These are phyloP conservation scores for Lichtheimia ornata DNA, from an alignment of 371 early-diverging fungal genomes.

Conservation along the genomic window DNA sequence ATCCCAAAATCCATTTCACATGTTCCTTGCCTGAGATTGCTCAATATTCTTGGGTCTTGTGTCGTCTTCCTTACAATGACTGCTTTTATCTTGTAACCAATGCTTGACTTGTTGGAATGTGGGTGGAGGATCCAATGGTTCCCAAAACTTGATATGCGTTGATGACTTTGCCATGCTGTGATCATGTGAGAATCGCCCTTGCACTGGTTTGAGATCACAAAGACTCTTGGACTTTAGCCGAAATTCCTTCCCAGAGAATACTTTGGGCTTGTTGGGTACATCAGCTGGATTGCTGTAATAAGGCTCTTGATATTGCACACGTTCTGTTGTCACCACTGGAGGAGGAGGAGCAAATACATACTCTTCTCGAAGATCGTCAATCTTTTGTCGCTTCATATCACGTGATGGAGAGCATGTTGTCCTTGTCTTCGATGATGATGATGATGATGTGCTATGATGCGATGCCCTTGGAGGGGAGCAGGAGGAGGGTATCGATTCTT, in stretches of 20 bases:
- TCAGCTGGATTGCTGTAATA: constrained; percentile 63
- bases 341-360: constrained; percentile 25
- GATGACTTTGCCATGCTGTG: neutral
- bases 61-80: too few relatives aligned
- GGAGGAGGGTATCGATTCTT: too few relatives aligned
- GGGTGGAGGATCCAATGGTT: constrained; percentile 34
- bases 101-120: constrained; percentile 17
- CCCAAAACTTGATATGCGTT: constrained; percentile 31
- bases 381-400: neutral
- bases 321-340: neutral
- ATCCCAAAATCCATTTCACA: too few relatives aligned
- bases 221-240: constrained; percentile 31
- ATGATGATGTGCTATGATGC: too few relatives aligned
- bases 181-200: neutral
- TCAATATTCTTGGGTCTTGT: too few relatives aligned
- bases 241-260: constrained; percentile 61
- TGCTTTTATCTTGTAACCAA: constrained; percentile 24
- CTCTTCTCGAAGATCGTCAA: constrained; percentile 1
- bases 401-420: too few relatives aligned
- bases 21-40: constrained; percentile 1
- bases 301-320: constrained; percentile 59
- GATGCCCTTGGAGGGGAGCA: too few relatives aligned
- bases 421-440: too few relatives aligned
- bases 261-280: constrained; percentile 47
- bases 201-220: constrained; percentile 23